Conservation (phyloP, 225 moss, liverwort and hornwort genomes). For the Pseudoscleropodium purum region DNA sequence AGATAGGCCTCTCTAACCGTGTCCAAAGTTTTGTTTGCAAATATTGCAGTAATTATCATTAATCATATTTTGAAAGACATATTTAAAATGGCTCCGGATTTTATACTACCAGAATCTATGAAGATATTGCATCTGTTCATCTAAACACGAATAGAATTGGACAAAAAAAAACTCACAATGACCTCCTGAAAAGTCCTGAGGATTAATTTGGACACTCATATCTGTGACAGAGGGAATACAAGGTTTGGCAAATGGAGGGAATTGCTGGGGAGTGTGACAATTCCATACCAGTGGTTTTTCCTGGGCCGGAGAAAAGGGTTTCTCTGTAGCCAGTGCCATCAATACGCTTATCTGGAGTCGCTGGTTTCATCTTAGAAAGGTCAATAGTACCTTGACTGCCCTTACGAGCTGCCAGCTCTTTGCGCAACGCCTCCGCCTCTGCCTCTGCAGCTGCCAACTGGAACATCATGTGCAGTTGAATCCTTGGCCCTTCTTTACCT, state of each 20-base stretch:
- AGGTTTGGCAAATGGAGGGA: background rate
- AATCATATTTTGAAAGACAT: background rate
- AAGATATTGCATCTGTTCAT: background rate
- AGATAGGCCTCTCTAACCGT: background rate
- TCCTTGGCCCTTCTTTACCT: slow-evolving; percentile 11
- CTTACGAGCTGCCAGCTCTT: slow-evolving; percentile 65
- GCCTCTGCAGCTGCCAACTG: slow-evolving; percentile 99
- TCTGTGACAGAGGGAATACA: background rate
- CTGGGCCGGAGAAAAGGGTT: slow-evolving; percentile 82
- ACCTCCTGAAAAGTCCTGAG: background rate
- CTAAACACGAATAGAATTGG: background rate
- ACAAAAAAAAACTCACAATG: background rate
- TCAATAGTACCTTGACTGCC: slow-evolving; percentile 34
- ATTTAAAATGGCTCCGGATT: background rate
- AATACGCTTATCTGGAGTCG: slow-evolving; percentile 79
- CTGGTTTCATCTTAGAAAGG: slow-evolving; percentile 72
- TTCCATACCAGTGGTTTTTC: slow-evolving; percentile 33
- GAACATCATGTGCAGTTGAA: slow-evolving; percentile 59
- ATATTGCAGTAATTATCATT: background rate
- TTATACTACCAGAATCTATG: background rate
- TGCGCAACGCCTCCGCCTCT: slow-evolving; percentile 81
- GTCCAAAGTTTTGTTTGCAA: background rate
- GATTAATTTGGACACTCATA: background rate
- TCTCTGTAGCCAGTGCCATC: slow-evolving; percentile 97
- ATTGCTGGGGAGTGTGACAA: background rate